Evolutionary conservation across 371 early-diverging fungal species (phyloP), one percentile per base, ranked within the genome.

Genomic region (Apophysomyces trapeziformis): DNA sequence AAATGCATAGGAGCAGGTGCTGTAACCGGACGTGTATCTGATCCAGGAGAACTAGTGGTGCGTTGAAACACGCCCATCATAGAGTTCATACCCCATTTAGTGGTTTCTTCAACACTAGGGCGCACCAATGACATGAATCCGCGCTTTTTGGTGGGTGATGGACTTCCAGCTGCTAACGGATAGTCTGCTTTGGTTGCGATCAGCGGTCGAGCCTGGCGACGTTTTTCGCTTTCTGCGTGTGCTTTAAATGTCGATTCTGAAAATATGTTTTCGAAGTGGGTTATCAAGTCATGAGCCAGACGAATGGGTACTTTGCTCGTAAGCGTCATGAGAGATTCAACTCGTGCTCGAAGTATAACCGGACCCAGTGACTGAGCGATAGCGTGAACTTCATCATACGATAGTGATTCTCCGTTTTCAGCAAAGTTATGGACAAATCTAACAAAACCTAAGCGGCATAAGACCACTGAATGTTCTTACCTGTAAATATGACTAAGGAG

Each of bases 291-390:
- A 7, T 76, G 75, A 32, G 80, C 66, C 65, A 88, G 75, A 14
- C 76, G 65, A 12, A 67, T 68, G 4, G 88, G 86, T 3, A 86
- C 79, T 26, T 77, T 77, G 58, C 87, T 89, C 37, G 83, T 84
- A 41, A 88, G 50, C 3, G 82, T 86, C 11, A 81, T 75, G 16
- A 78, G 74, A 2, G 86, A 79, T 37, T 85, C 85, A 13, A 68
- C 63, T 12, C 78, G 73, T 11, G 86, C 76, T 16, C 87, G 80
- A 59, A 90, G 70, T 14, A 90, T 68, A 26, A 81, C 79, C 3
- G 84, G 77, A 0, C 90, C 90, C 47, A 89, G 70, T 1, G 84
- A 75, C 46, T 84, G 86, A n/a, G 80, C 61, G 21, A 84, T 73
- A 6, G 44, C 58, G 8, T 64, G 37, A 38, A 64, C 18, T 26